Evolutionary conservation across 1,284 basidiomycete species (phyloP), one percentile per base, ranked within the genome.

Genomic region (Coniophora puteana): DNA sequence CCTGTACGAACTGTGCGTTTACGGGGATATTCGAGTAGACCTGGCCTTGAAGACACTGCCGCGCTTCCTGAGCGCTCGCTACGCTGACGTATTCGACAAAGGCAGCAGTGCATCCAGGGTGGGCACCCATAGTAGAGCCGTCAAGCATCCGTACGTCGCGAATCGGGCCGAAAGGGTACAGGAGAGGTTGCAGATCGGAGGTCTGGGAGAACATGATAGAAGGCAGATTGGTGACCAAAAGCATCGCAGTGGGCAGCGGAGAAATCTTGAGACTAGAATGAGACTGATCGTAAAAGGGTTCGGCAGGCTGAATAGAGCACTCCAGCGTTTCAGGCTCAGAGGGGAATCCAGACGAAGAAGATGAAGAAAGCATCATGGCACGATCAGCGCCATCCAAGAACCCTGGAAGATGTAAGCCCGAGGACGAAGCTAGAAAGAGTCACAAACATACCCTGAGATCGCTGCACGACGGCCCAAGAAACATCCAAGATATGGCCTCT

Each of bases 391-490:
- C 83, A 52, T 87, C 85, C 39, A 88, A 66, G 53, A 88, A 88
- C 16, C 84, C 83, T 87, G 46, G 11, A n/a, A 30, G 3, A 29
- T 33, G 38, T 10, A 32, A 17, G 25, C 12, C 50, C 26, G 46
- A 44, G 47, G 27, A 35, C 14, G 26, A n/a, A n/a, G n/a, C n/a
- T n/a, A n/a, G n/a, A n/a, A n/a, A n/a, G n/a, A n/a, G n/a, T n/a
- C 3, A 40, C 40, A 21, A 14, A 44, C 46, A 17, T 38, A 82
- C 84, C 84, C 71, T 83, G 78, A 43, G 84, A 88, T 36, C 84
- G 81, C 51, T 88, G 85, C 28, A 88, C 85, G 22, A 89, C 85
- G 14, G 84, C 85, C 84, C 84, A 88, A 3, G 85, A 88, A 38
- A 88, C 74, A 54, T 88, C 85, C 32, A 88, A 74, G 17, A 70